Conservation (phyloP, 345 rosid genomes). For the Camelina hispida region DNA sequence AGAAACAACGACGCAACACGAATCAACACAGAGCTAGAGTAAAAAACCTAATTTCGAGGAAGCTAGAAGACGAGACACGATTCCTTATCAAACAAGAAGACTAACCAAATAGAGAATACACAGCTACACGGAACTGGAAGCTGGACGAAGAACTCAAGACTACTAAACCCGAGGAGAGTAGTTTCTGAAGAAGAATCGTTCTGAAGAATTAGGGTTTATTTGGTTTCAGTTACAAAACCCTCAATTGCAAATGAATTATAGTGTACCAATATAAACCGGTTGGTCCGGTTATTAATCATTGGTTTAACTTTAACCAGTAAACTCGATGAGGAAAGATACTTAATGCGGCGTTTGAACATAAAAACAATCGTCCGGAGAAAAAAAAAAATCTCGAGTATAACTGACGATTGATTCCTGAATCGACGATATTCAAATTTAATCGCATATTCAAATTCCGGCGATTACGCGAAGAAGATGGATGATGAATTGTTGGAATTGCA, state of each 20-base stretch:
- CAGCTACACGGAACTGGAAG: slow-evolving; percentile 18
- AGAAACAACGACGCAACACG: not conserved
- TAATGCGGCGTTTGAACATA: slow-evolving; percentile 32
- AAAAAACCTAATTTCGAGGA: not conserved
- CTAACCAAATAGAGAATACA: not conserved
- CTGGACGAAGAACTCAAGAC: not conserved
- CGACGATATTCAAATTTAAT: slow-evolving; percentile 20
- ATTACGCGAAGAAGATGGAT: slow-evolving; percentile 56
- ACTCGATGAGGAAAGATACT: slow-evolving; percentile 10
- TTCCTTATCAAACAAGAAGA: not conserved
- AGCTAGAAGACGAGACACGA: slow-evolving; percentile 19
- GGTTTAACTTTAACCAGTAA: slow-evolving; percentile 12
- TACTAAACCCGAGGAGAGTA: slow-evolving; percentile 2
- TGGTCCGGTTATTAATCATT: not conserved
- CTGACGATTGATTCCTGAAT: slow-evolving; percentile 29
- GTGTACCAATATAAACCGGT: not conserved
- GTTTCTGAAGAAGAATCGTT: slow-evolving; percentile 13
- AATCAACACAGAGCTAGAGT: not conserved
- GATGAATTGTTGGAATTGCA: slow-evolving; percentile 87
- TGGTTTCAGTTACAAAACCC: slow-evolving; percentile 10
- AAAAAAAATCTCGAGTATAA: slow-evolving; percentile 17
- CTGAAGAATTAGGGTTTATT: slow-evolving; percentile 29
- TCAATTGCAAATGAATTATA: slow-evolving; percentile 2
- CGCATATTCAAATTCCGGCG: not conserved
- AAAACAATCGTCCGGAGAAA: not conserved